These are phyloP conservation scores for Cryptomeria japonica DNA, from an alignment of 75 land plant species.

Conservation along the genomic window DNA sequence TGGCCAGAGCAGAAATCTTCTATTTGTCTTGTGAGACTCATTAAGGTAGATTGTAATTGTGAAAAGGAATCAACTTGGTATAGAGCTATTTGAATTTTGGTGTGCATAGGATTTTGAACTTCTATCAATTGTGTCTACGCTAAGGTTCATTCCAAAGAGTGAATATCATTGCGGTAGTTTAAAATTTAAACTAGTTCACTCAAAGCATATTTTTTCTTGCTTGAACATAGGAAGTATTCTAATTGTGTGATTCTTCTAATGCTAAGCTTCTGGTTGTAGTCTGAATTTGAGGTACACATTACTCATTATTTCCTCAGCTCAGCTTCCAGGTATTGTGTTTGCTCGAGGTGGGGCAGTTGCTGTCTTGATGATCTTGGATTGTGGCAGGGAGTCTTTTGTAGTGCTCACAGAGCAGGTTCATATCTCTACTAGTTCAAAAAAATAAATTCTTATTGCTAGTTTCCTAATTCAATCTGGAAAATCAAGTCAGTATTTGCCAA, in stretches of 20 bases:
- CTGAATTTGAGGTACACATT: conserved; percentile 6
- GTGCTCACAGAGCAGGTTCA: conserved; percentile 97
- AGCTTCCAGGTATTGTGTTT: conserved; percentile 98
- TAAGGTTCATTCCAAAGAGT: neutral
- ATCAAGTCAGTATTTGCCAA: neutral
- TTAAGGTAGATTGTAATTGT: neutral
- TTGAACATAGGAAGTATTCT: neutral
- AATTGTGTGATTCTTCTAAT: neutral
- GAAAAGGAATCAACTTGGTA: neutral
- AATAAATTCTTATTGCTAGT: neutral
- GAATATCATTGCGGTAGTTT: neutral
- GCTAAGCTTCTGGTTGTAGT: neutral
- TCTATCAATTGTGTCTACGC: neutral
- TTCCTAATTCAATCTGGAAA: conserved; percentile 3
- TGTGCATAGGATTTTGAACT: neutral
- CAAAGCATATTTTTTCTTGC: neutral
- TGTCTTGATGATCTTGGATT: conserved; percentile 78
- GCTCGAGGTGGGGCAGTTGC: conserved; percentile 91
- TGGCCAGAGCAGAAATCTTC: neutral
- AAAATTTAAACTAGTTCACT: neutral
- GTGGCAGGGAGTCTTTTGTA: conserved; percentile 69
- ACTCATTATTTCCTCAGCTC: conserved; percentile 10
- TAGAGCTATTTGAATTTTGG: neutral
- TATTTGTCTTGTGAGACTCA: neutral
- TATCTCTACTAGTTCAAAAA: neutral